Percentiles rank a stretch among this genome's conserved stretches.
phyloP scores from a whole-genome alignment of 192 early-diverging fungal species.

The Mycoemilia scoparia region DNA sequence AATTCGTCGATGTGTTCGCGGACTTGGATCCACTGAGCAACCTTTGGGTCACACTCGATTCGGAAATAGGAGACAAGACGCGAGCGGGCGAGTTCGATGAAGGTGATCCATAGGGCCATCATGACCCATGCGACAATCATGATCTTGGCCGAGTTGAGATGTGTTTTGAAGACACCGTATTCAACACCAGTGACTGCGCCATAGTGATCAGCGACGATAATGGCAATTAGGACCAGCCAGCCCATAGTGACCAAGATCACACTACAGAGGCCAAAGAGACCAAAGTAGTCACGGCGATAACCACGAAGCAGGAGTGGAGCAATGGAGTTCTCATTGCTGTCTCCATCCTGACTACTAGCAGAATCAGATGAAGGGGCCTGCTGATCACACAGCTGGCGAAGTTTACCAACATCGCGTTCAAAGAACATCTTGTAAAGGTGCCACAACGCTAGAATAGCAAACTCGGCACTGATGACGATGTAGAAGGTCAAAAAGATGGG shows the following conservation, averaged over 20 bases:
- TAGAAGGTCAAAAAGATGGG: conserved; percentile 37
- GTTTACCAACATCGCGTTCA: conserved; percentile 4
- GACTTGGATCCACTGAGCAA: conserved; percentile 32
- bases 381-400: conserved; percentile 11
- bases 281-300: conserved; percentile 34
- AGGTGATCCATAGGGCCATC: conserved; percentile 44
- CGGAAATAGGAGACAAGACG: conserved; percentile 51
- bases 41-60: conserved; percentile 28
- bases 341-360: too few relatives aligned
- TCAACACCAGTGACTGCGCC: conserved; percentile 35
- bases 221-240: conserved; percentile 42
- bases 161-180: conserved; percentile 39
- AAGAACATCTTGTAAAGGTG: conserved; percentile 29
- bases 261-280: conserved; percentile 27
- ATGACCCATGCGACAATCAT: conserved; percentile 62
- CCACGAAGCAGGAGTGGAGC: conserved; percentile 50
- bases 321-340: too few relatives aligned
- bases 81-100: conserved; percentile 23
- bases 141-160: conserved; percentile 37
- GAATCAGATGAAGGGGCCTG: background rate
- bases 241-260: conserved; percentile 34
- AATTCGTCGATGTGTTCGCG: conserved; percentile 31
- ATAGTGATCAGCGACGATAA: conserved; percentile 63
- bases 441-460: conserved; percentile 29
- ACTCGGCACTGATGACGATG: conserved; percentile 23